Conservation (phyloP, 2,329 filamentous ascomycete species). For the Chaetomiaceae sp. region DNA sequence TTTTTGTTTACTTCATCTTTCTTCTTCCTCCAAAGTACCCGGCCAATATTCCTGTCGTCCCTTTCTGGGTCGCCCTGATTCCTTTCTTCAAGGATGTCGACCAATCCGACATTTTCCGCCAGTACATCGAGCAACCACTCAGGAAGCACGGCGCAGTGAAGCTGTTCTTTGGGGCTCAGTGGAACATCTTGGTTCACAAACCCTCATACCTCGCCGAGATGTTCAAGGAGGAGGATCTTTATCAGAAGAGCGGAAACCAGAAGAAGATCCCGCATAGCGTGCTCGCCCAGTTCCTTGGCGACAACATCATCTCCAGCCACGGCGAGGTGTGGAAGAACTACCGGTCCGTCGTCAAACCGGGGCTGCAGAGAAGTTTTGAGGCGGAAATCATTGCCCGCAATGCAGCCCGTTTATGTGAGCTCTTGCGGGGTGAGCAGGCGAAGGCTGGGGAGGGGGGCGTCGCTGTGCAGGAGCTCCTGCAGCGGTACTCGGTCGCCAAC, state of each 20-base stretch:
- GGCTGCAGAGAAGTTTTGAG: conserved; percentile 16
- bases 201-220: conserved; percentile 41
- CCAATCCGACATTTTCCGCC: conserved; percentile 38
- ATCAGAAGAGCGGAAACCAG: conserved; percentile 23
- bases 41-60: conserved; percentile 39
- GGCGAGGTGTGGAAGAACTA: conserved; percentile 17
- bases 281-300: conserved; percentile 18
- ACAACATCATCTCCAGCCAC: conserved; percentile 22
- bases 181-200: conserved; percentile 44
- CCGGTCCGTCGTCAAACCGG: conserved; percentile 16
- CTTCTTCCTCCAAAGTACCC: conserved; percentile 25
- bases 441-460: conserved; percentile 9
- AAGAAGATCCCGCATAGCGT: conserved; percentile 22
- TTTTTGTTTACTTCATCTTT: conserved; percentile 11
- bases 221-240: conserved; percentile 31
- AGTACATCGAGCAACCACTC: conserved; percentile 37
- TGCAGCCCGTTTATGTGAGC: conserved; percentile 6
- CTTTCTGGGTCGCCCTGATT: conserved; percentile 41
- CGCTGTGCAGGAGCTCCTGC: conserved; percentile 16
- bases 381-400: conserved; percentile 11
- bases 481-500: conserved; percentile 21
- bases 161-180: conserved; percentile 45
- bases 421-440: conserved; percentile 9
- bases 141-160: conserved; percentile 42
- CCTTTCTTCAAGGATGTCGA: conserved; percentile 41